phyloP scores from a whole-genome alignment of 257 asterid species.

The Ballota nigra region DNA sequence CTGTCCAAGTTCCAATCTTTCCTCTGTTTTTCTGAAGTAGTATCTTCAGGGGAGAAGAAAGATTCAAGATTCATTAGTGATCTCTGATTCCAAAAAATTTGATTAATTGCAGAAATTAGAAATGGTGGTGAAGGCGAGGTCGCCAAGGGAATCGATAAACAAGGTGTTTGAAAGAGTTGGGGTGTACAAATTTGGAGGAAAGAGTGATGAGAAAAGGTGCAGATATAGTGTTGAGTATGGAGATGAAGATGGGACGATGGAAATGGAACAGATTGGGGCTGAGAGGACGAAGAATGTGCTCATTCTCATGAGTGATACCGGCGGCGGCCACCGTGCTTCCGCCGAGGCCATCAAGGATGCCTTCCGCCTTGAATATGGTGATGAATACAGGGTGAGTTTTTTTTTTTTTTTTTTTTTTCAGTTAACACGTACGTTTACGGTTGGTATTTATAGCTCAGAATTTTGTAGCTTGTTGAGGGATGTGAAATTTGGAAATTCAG shows the following conservation, averaged over 20 bases:
- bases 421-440: background rate
- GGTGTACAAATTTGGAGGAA: constrained; percentile 48
- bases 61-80: background rate
- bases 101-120: background rate
- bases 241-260: constrained; percentile 59
- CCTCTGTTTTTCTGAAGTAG: background rate
- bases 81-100: background rate
- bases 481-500: background rate
- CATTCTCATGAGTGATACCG: constrained; percentile 92
- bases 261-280: constrained; percentile 82
- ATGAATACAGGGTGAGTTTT: constrained; percentile 34
- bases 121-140: constrained; percentile 56
- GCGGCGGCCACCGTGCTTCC: constrained; percentile 69
- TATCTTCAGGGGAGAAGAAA: too few relatives aligned
- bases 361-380: constrained; percentile 36
- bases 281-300: constrained; percentile 82
- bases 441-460: background rate
- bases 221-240: constrained; percentile 51
- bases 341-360: constrained; percentile 50
- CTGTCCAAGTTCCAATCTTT: background rate
- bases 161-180: constrained; percentile 87
- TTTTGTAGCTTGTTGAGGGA: constrained; percentile 10
- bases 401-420: background rate
- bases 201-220: constrained; percentile 34
- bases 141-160: constrained; percentile 61